Evolutionary conservation across 805 yeast genomes (phyloP).

Genomic region (Ogataea parapolymorpha): DNA sequence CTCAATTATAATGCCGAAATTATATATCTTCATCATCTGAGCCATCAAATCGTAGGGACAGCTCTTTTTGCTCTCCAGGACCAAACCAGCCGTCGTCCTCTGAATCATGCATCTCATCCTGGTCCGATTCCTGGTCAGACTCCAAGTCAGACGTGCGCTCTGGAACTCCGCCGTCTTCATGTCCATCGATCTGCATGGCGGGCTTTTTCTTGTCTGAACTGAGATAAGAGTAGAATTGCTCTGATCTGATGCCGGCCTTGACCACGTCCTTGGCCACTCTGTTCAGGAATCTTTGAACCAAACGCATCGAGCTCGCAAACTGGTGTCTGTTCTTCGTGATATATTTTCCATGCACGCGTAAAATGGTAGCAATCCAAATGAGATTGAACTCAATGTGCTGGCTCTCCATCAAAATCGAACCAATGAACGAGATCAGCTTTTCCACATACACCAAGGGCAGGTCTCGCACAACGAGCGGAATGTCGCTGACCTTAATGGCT

Average conservation of each 20-base stretch:
- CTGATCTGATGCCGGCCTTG: conserved; percentile 48
- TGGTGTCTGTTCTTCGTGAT: conserved; percentile 60
- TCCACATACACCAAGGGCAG: conserved; percentile 76
- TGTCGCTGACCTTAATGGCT: conserved; percentile 64
- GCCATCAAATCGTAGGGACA: conserved; percentile 34
- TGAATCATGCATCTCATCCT: conserved; percentile 23
- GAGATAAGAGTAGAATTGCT: conserved; percentile 53
- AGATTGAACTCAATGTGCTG: conserved; percentile 84
- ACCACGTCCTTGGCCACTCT: conserved; percentile 75
- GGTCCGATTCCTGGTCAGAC: conserved; percentile 24
- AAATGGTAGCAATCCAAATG: conserved; percentile 70
- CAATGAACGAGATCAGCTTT: conserved; percentile 65
- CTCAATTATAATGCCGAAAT: neutral
- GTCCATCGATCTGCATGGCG: too few species aligned
- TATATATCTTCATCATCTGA: conserved; percentile 30
- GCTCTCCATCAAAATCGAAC: conserved; percentile 60
- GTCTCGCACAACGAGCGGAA: conserved; percentile 60
- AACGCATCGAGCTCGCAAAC: conserved; percentile 61
- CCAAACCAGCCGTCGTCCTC: conserved; percentile 37
- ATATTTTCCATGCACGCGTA: conserved; percentile 74
- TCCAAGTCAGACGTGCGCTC: conserved; percentile 14
- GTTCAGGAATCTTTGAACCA: conserved; percentile 71
- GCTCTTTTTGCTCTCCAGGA: conserved; percentile 28
- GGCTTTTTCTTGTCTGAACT: conserved; percentile 15
- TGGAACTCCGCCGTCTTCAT: too few species aligned